phyloP scores from a whole-genome alignment of 768 basidiomycete genomes.

The Amanita inopinata region DNA sequence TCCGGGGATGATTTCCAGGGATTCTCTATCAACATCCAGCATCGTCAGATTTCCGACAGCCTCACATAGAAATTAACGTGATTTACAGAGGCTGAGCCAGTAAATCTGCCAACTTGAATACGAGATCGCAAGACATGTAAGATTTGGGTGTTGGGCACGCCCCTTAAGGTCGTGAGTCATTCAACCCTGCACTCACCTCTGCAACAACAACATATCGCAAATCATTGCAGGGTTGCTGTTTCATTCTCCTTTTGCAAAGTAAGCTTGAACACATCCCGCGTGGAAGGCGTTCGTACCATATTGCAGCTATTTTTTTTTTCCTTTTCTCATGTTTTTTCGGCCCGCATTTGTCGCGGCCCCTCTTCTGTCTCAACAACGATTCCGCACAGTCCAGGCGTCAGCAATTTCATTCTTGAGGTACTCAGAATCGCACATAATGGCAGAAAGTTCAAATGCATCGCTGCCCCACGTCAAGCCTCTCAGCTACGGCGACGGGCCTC shows the following conservation, averaged over 20 bases:
- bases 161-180: too few relatives aligned
- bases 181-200: too few relatives aligned
- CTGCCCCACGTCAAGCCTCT: constrained; percentile 19
- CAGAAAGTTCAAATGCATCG: neutral
- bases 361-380: neutral
- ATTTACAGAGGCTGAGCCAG: constrained; percentile 15
- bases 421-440: neutral
- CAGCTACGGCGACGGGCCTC: constrained; percentile 46
- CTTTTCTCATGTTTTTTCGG: neutral
- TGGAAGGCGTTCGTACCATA: too few relatives aligned
- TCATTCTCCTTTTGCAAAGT: too few relatives aligned
- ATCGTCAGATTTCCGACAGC: neutral
- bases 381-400: neutral
- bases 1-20: constrained; percentile 59
- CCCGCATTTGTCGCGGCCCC: neutral
- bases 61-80: too few relatives aligned
- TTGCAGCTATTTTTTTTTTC: neutral
- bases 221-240: too few relatives aligned
- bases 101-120: constrained; percentile 17
- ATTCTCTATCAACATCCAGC: constrained; percentile 20
- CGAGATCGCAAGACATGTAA: neutral
- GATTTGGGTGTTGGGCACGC: too few relatives aligned
- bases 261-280: too few relatives aligned
- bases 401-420: constrained; percentile 3
- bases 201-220: too few relatives aligned